Base-by-base conservation (phyloP, 164 flowering plant species). In the Stephania yunnanensis region DNA sequence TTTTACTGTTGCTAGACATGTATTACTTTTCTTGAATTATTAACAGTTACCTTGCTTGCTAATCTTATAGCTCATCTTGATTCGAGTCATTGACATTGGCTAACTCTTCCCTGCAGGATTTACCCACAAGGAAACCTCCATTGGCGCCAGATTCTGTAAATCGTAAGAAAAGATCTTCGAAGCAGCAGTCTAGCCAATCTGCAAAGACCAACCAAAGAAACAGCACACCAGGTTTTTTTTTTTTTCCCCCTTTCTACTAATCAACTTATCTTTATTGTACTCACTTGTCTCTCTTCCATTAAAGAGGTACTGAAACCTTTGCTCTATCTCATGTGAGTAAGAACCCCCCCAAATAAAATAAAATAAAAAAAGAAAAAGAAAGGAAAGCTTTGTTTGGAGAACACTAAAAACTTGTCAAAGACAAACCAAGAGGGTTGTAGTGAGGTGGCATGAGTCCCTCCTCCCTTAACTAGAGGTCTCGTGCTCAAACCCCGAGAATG, bases 81-180 rank as follows among this genome's bases (percentile, higher is more conserved):
- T 12, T 10, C n/a, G 10, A 29, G 12, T 44, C 12, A 9, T 71
- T 73, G 53, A 58, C 52, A 20, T 11, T 72, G 67, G 29, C 53
- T 74, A n/a, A 61, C 73, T 10, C 69, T 80, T 69, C 10, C 44
- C 71, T 46, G 30, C 86, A 90, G 97, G 78, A 76, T 44, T 82
- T 85, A 63, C 91, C 88, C 46, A 83, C 81, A 9, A 87, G 82
- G 82, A 88, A 77, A 84, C 73, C 88, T 73, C 84, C 82, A 48
- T 30, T 86, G 58, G 25, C 83, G 68, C 83, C 84, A n/a, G 88
- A 86, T 67, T 80, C 89, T 25, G 75, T 83, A 70, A 73, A 85
- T 7, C 87, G 94, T 11, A 92, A 86, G 84, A 88, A 75, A 75
- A 85, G 97, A 67, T 88, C 94, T 46, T 81, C 87, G 71, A 92